Evolutionary conservation across 768 basidiomycete species (phyloP).

Genomic region (Lentinus brumalis): DNA sequence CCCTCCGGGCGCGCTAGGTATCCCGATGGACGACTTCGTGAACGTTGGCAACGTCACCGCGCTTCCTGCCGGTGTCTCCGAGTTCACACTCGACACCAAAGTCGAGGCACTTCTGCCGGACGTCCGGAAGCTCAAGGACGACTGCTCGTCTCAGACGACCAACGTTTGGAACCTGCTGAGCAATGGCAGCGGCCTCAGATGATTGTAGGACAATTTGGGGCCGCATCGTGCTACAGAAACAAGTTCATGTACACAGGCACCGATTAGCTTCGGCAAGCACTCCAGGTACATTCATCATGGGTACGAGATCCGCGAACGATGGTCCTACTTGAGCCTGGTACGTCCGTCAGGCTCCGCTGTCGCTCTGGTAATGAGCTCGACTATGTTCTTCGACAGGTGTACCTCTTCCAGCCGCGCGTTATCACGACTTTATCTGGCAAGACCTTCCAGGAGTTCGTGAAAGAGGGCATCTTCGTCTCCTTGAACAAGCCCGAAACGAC

Average conservation of each 20-base stretch:
- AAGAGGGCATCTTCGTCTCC: slow-evolving; percentile 42
- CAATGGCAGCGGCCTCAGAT: slow-evolving; percentile 37
- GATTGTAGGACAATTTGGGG: not conserved
- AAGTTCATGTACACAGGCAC: slow-evolving; percentile 33
- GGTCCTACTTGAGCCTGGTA: slow-evolving; percentile 42
- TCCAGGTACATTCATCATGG: slow-evolving; percentile 34
- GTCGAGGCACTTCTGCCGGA: slow-evolving; percentile 39
- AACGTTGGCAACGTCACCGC: slow-evolving; percentile 26
- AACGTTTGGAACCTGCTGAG: slow-evolving; percentile 40
- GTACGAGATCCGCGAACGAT: slow-evolving; percentile 39
- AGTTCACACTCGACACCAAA: slow-evolving; percentile 30
- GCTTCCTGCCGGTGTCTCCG: slow-evolving; percentile 18
- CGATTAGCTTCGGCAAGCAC: slow-evolving; percentile 30
- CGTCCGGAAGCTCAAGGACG: slow-evolving; percentile 44
- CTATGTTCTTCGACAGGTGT: slow-evolving; percentile 37
- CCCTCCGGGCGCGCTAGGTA: slow-evolving; percentile 26
- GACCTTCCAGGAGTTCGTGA: slow-evolving; percentile 42
- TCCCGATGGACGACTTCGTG: slow-evolving; percentile 33
- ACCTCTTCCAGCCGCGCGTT: slow-evolving; percentile 36
- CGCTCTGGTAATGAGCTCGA: not conserved
- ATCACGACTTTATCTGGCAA: slow-evolving; percentile 35
- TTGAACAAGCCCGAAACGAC: slow-evolving; percentile 45
- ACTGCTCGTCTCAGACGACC: slow-evolving; percentile 37
- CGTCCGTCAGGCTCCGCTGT: not conserved
- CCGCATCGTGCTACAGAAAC: slow-evolving; percentile 27